A percentile compares a stretch with the other conserved stretches of the same genome.
phyloP scores from a whole-genome alignment of 805 yeast species.

The Wickerhamiella vanderwaltii region DNA sequence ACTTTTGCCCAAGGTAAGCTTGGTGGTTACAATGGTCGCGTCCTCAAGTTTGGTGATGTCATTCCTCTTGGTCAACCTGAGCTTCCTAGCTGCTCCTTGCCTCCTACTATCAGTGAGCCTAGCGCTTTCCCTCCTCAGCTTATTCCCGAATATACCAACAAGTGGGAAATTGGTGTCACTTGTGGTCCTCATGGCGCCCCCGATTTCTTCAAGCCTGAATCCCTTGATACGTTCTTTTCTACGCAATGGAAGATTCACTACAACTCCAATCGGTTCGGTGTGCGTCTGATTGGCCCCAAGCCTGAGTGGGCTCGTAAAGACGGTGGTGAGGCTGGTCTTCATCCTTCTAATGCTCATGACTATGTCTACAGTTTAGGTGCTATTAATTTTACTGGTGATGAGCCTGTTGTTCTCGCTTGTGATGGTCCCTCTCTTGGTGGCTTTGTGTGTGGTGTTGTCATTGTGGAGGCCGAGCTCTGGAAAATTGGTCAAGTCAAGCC shows the following conservation, averaged over 20 bases:
- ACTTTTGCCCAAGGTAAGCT: conserved; percentile 84
- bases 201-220: conserved; percentile 73
- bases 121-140: conserved; percentile 39
- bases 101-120: conserved; percentile 61
- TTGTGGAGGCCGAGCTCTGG: conserved; percentile 94
- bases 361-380: conserved; percentile 95
- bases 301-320: conserved; percentile 93
- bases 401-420: conserved; percentile 91
- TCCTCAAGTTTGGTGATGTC: conserved; percentile 83
- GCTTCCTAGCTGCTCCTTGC: conserved; percentile 52
- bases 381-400: conserved; percentile 96
- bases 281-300: conserved; percentile 86
- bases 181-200: conserved; percentile 98
- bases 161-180: conserved; percentile 85
- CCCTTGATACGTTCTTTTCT: conserved; percentile 60
- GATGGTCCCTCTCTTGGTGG: conserved; percentile 98
- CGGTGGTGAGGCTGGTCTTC: conserved; percentile 97
- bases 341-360: conserved; percentile 97
- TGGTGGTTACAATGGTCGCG: conserved; percentile 94
- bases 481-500: conserved; percentile 96
- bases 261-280: conserved; percentile 95
- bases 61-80: conserved; percentile 73
- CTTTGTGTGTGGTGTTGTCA: conserved; percentile 92
- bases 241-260: conserved; percentile 90
- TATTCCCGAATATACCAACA: conserved; percentile 42